A percentile compares a stretch with the other conserved stretches of the same genome.
phyloP scores from a whole-genome alignment of 345 rosid species.

The Reutealis trisperma region DNA sequence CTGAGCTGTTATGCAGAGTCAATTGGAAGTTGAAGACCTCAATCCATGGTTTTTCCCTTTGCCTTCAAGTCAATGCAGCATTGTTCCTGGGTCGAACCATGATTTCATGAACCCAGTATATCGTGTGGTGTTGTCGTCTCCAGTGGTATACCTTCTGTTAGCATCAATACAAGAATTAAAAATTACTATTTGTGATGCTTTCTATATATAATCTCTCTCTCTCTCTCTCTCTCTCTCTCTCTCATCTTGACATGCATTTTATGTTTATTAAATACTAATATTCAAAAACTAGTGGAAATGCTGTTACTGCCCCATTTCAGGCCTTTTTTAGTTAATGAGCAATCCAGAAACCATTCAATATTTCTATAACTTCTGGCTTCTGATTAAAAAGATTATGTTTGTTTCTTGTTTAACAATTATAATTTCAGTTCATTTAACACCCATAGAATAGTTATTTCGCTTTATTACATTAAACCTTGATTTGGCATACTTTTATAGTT shows the following conservation, averaged over 20 bases:
- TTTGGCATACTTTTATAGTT: too few species aligned
- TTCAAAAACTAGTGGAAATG: neutral
- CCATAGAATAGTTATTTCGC: too few species aligned
- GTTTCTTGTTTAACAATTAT: too few species aligned
- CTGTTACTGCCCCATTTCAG: neutral
- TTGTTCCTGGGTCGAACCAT: conserved; percentile 82
- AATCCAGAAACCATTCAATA: neutral
- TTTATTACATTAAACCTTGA: too few species aligned
- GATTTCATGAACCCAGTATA: conserved; percentile 61
- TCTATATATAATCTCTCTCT: neutral
- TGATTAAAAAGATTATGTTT: neutral
- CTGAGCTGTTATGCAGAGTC: conserved; percentile 41
- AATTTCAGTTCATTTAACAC: too few species aligned
- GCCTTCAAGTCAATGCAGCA: conserved; percentile 56
- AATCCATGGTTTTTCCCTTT: conserved; percentile 86
- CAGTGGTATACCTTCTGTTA: conserved; percentile 62
- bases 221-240: neutral
- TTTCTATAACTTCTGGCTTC: neutral
- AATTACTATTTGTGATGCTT: neutral
- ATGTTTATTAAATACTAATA: neutral
- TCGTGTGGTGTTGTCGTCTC: conserved; percentile 84
- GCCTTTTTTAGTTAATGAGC: neutral
- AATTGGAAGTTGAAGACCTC: conserved; percentile 53
- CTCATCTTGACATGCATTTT: neutral
- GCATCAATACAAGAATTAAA: conserved; percentile 11